Percentiles rank a stretch among this genome's conserved stretches.
Conservation (phyloP, 257 asterid species). For the Solanum neorickii region DNA sequence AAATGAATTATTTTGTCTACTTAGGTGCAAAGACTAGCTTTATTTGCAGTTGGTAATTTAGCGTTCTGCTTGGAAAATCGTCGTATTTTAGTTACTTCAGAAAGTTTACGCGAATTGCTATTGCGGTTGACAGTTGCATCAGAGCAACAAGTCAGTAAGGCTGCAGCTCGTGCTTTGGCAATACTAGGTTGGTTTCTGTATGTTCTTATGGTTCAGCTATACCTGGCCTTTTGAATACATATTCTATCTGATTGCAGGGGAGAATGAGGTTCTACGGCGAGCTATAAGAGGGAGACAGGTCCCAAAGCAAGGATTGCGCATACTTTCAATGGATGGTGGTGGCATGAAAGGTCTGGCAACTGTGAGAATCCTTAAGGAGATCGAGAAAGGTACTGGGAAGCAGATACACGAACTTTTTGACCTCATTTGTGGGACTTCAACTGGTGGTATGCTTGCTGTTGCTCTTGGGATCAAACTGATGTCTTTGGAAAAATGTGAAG, state of each 20-base stretch:
- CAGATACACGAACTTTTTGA: constrained; percentile 94
- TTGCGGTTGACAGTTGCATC: constrained; percentile 72
- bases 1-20: constrained; percentile 1
- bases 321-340: constrained; percentile 98
- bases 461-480: constrained; percentile 88
- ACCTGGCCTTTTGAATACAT: not conserved
- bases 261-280: constrained; percentile 89
- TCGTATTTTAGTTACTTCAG: constrained; percentile 70
- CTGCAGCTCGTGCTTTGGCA: constrained; percentile 97
- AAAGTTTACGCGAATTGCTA: constrained; percentile 97
- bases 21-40: constrained; percentile 88
- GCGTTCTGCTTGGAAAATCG: constrained; percentile 96
- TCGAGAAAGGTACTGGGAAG: constrained; percentile 92
- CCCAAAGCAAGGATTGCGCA: constrained; percentile 85
- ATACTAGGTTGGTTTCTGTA: constrained; percentile 56
- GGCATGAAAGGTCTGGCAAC: constrained; percentile 99
- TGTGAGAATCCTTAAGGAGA: constrained; percentile 83
- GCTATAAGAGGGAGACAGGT: constrained; percentile 78
- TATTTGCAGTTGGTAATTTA: constrained; percentile 81
- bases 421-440: constrained; percentile 98
- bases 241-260: constrained; percentile 45
- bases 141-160: constrained; percentile 70
- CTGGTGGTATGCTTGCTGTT: constrained; percentile 99
- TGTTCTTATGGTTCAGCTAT: not conserved
- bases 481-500: constrained; percentile 95